Base-by-base conservation (phyloP, 257 asterid genomes). In the Scutellaria barbata region DNA sequence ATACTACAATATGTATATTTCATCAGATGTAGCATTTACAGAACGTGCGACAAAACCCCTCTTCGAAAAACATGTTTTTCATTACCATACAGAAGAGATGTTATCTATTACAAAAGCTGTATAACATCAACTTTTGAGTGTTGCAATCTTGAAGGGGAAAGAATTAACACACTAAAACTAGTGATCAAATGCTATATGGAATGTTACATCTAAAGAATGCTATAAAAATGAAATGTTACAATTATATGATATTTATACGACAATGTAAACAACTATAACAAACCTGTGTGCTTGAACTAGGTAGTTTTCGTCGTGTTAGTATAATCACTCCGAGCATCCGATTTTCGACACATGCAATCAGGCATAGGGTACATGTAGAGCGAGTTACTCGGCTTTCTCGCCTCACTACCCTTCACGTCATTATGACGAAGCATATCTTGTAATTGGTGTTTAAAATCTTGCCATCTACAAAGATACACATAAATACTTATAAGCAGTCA, bases 281-380 rank as follows among this genome's bases (percentile, higher is more conserved):
- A 14, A 59, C 47, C 25, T 3, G 50, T 58, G 39, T 77, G 62
- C 54, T 69, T 48, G 18, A 63, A 63, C 71, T 74, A 82, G 53
- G 75, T 66, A 47, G 76, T 71, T 76, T 81, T 71, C 42, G 90
- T 80, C 16, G 79, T 69, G 87, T 84, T 88, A 78, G 83, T 78
- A 56, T 72, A 55, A 46, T 83, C 87, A 59, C 43, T 43, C 71
- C 37, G 78, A 8, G 62, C 39, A 20, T 82, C 90, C 45, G 82
- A 74, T 68, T 75, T 89, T 61, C 83, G 80, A 68, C 98, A 91
- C 99, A 94, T 91, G 87, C 99, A 94, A 72, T 94, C 99, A 1
- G 99, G 99, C 90, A 88, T 86, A 10, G 99, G 98, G 77, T 79
- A 81, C 79, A 89, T 92, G 84, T 91, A 94, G 8, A 92, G 89